phyloP scores from a whole-genome alignment of 1,284 basidiomycete species.

The Waitea zeae region DNA sequence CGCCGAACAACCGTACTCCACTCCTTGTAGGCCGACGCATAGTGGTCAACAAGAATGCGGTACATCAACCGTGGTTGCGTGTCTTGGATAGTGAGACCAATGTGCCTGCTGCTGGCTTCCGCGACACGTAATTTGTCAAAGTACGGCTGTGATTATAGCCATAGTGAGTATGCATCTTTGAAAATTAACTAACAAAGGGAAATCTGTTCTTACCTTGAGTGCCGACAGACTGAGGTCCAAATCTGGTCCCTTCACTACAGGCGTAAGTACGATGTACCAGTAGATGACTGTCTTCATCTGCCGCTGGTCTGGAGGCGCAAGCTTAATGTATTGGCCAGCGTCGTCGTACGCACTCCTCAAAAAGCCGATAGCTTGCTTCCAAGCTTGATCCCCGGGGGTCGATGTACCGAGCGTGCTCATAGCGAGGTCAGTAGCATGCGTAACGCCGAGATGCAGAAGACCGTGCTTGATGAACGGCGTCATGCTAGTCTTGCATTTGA shows the following conservation, averaged over 20 bases:
- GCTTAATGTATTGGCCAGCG: slow-evolving; percentile 29
- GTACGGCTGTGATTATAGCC: slow-evolving; percentile 16
- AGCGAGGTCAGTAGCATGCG: slow-evolving; percentile 37
- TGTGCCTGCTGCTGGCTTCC: slow-evolving; percentile 26
- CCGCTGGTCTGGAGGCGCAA: slow-evolving; percentile 41
- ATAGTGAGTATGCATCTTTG: background rate
- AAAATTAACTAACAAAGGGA: slow-evolving; percentile 4
- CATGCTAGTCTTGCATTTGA: slow-evolving; percentile 26
- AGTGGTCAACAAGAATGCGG: slow-evolving; percentile 24
- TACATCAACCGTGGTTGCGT: slow-evolving; percentile 32
- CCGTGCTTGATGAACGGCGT: slow-evolving; percentile 31
- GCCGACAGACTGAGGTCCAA: slow-evolving; percentile 28
- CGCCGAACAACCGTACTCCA: slow-evolving; percentile 20
- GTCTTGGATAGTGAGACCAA: slow-evolving; percentile 25
- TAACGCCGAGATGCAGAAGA: slow-evolving; percentile 37
- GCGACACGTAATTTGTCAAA: slow-evolving; percentile 26
- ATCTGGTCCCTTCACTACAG: slow-evolving; percentile 23
- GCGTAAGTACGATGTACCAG: slow-evolving; percentile 37
- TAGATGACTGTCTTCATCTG: slow-evolving; percentile 37
- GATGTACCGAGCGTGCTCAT: slow-evolving; percentile 26
- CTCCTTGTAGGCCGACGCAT: slow-evolving; percentile 21
- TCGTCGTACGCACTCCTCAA: slow-evolving; percentile 37
- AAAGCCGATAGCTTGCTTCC: slow-evolving; percentile 41
- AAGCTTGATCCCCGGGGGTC: slow-evolving; percentile 21
- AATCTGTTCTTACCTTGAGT: slow-evolving; percentile 29